phyloP scores from a whole-genome alignment of 306 rosid species.

The Mucuna pruriens region DNA sequence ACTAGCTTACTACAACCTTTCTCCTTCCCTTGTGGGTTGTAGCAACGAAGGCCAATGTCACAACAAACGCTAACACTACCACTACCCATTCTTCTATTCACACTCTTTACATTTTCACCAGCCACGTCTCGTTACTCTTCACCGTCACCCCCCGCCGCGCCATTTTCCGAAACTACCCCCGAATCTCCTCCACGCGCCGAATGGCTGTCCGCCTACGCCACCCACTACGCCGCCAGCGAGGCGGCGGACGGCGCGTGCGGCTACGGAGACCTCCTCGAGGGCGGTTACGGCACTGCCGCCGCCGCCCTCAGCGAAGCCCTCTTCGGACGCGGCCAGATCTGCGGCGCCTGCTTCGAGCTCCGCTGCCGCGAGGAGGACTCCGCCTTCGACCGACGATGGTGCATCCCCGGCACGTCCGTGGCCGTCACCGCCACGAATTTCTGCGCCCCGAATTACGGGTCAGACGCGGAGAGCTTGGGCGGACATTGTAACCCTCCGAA shows the following conservation, averaged over 20 bases:
- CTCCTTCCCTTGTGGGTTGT: background rate
- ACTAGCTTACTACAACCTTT: too few species aligned
- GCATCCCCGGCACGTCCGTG: conserved; percentile 69
- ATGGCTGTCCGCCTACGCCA: conserved; percentile 84
- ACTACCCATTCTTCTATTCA: conserved; percentile 31
- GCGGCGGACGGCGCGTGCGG: conserved; percentile 87
- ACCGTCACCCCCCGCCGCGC: conserved; percentile 45
- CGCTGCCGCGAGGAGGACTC: conserved; percentile 60
- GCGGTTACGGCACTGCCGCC: conserved; percentile 64
- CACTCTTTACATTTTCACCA: conserved; percentile 39
- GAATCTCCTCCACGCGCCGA: conserved; percentile 42
- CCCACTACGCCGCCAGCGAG: conserved; percentile 71
- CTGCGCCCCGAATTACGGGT: conserved; percentile 90
- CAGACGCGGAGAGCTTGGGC: conserved; percentile 70
- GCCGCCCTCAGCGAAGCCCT: conserved; percentile 74
- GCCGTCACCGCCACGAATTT: conserved; percentile 76
- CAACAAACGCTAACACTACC: background rate
- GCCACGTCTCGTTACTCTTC: conserved; percentile 49
- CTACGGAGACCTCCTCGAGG: conserved; percentile 56
- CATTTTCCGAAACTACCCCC: conserved; percentile 12
- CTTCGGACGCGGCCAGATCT: conserved; percentile 90
- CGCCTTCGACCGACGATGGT: conserved; percentile 76
- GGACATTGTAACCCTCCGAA: conserved; percentile 82
- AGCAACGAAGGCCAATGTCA: background rate
- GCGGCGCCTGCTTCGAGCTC: conserved; percentile 90